Percentiles rank a stretch among this genome's conserved stretches.
These are phyloP conservation scores for Pythium plurisporium DNA, from an alignment of 352 stramenopile genomes.

Conservation along the genomic window DNA sequence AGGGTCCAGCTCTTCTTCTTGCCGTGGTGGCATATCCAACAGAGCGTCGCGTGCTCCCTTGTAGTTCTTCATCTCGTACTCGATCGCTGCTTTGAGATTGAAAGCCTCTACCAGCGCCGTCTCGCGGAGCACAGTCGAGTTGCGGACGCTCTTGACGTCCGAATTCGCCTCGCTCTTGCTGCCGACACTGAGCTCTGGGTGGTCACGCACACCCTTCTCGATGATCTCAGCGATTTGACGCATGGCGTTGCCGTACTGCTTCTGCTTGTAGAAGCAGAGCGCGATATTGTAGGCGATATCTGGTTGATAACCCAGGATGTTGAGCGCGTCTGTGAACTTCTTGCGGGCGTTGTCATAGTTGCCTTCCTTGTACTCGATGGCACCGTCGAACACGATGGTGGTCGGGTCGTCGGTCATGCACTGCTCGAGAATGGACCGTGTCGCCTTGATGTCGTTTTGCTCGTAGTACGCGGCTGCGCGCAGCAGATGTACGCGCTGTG, in stretches of 20 bases:
- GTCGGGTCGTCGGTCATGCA: conserved; percentile 92
- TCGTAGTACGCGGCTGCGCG: conserved; percentile 94
- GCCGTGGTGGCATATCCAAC: conserved; percentile 89
- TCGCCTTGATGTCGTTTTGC: conserved; percentile 91
- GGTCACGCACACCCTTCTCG: conserved; percentile 85
- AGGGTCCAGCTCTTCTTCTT: conserved; percentile 93
- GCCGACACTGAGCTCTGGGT: conserved; percentile 91
- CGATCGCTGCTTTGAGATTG: conserved; percentile 95
- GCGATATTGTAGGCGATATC: conserved; percentile 95
- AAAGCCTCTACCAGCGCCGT: conserved; percentile 93
- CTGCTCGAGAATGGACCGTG: conserved; percentile 88
- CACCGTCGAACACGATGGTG: conserved; percentile 81
- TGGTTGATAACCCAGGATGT: conserved; percentile 90
- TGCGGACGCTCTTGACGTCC: conserved; percentile 88
- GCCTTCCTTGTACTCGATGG: conserved; percentile 84
- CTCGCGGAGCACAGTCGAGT: conserved; percentile 90
- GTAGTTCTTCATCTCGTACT: conserved; percentile 93
- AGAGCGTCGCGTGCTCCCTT: conserved; percentile 84
- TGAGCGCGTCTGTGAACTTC: conserved; percentile 92
- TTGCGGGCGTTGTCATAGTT: conserved; percentile 87
- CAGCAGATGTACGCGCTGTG: conserved; percentile 80
- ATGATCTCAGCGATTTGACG: conserved; percentile 94
- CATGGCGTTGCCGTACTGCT: conserved; percentile 90
- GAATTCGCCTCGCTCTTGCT: conserved; percentile 89
- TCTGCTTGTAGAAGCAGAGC: conserved; percentile 92